Base-by-base conservation (phyloP, 1,284 basidiomycete genomes). In the Serendipita sp. region DNA sequence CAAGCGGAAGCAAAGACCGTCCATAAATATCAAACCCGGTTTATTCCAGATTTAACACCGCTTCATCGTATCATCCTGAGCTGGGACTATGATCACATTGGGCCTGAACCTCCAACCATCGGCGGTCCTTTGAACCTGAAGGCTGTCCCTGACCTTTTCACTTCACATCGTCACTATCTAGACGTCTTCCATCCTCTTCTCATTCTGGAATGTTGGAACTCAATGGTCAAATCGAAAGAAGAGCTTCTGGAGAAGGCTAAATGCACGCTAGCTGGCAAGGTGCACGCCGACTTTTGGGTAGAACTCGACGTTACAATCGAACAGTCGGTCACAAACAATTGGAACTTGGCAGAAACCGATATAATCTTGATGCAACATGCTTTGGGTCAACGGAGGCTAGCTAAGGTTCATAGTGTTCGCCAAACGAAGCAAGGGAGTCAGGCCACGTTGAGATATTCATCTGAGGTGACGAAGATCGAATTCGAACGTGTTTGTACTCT, bases 201-300 rank as follows among this genome's bases (percentile, higher is more conserved):
- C 29, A 75, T 94, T 35, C 78, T 91, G 65, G 96, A 99, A 74
- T 87, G 90, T 66, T 98, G 96, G 94, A 84, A 88, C 34, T 92
- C 97, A 70, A 80, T 98, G 63, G 70, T 77, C 41, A 82, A 91
- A 70, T 83, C 91, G 34, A 88, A 91, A 68, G 84, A 88, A 63
- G 81, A 85, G 62, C 69, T 70, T 6, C 77, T 76, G 44, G 79
- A 83, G 6, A 73, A 74, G 1, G 79, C 83, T 64, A 76, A 79
- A 22, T 81, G 79, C 72, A 81, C 79, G 64, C 78, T 93, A 50
- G 76, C 74, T 38, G 80, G 81, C 12, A 82, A 86, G 26, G 79
- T 81, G 66, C 86, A 81, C 68, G 78, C 80, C 2, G 85, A 90
- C 68, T 82, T 85, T 65, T 91, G 84, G 75, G 69, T 89, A 26